Conservation (phyloP, 2,329 filamentous ascomycete species). For the Colletotrichum sidae region DNA sequence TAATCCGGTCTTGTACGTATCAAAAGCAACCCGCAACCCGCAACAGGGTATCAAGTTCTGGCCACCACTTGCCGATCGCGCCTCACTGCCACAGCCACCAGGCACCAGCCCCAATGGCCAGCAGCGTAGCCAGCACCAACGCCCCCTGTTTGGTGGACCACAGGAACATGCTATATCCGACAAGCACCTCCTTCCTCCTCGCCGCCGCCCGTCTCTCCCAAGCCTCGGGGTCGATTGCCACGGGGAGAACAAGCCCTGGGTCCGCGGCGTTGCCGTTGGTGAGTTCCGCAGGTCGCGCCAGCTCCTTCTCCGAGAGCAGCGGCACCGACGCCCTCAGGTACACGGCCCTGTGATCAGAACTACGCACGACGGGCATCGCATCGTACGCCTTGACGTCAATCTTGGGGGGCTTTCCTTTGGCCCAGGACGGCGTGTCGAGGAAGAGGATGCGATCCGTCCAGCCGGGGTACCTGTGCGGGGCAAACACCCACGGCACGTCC, state of each 20-base stretch:
- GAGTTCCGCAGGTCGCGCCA: conserved; percentile 48
- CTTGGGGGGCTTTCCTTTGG: conserved; percentile 47
- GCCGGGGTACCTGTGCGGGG: conserved; percentile 84
- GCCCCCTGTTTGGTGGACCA: conserved; percentile 66
- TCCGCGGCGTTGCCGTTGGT: conserved; percentile 44
- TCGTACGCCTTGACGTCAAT: conserved; percentile 75
- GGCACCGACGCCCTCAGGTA: conserved; percentile 77
- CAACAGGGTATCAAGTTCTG: conserved; percentile 20
- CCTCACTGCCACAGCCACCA: conserved; percentile 54
- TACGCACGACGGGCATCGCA: conserved; percentile 81
- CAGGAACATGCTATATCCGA: conserved; percentile 66
- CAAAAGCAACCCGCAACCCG: background rate
- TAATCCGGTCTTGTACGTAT: background rate
- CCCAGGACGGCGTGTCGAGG: conserved; percentile 70
- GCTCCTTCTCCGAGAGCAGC: conserved; percentile 57
- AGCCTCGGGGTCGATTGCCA: conserved; percentile 65
- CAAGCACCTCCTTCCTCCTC: conserved; percentile 57
- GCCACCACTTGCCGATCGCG: background rate
- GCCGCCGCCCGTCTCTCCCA: conserved; percentile 64
- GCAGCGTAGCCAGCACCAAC: conserved; percentile 55
- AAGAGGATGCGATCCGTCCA: conserved; percentile 96
- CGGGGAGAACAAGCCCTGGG: conserved; percentile 59
- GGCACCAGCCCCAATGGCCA: conserved; percentile 54
- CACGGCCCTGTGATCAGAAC: conserved; percentile 90
- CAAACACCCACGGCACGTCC: conserved; percentile 75